Conservation (phyloP, 2,329 filamentous ascomycete species). For the Corynespora cassiicola region DNA sequence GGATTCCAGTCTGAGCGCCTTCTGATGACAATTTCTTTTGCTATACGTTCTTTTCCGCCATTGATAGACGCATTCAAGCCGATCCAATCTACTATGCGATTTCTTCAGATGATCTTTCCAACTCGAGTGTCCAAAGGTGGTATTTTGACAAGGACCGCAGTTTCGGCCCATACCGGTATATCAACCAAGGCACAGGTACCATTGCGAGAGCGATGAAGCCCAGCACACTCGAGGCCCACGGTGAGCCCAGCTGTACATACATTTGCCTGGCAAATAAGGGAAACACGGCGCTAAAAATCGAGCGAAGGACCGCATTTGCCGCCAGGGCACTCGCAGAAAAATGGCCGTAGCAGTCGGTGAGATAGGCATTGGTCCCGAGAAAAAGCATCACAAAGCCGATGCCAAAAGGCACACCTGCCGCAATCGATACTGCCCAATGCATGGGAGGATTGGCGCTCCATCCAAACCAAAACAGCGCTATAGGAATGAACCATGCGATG, state of each 20-base stretch:
- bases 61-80: too few relatives aligned
- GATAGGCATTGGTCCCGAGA: slow-evolving; percentile 7
- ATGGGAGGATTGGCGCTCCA: slow-evolving; percentile 68
- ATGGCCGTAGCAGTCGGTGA: slow-evolving; percentile 8
- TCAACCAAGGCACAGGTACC: slow-evolving; percentile 48
- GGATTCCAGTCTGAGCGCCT: too few relatives aligned
- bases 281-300: slow-evolving; percentile 62
- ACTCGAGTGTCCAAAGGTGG: slow-evolving; percentile 7
- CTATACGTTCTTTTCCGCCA: too few relatives aligned
- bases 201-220: slow-evolving; percentile 41
- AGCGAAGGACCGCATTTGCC: slow-evolving; percentile 55
- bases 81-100: too few relatives aligned
- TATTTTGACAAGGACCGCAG: slow-evolving; percentile 4
- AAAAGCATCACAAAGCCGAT: slow-evolving; percentile 13
- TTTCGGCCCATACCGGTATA: slow-evolving; percentile 23
- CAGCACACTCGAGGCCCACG: slow-evolving; percentile 42
- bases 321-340: slow-evolving; percentile 12
- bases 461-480: slow-evolving; percentile 69
- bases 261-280: slow-evolving; percentile 65
- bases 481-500: slow-evolving; percentile 61
- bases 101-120: slow-evolving; percentile 5
- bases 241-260: slow-evolving; percentile 30
- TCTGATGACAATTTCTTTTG: too few relatives aligned
- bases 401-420: slow-evolving; percentile 12
- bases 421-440: slow-evolving; percentile 59